A percentile compares a stretch with the other conserved stretches of the same genome.
Evolutionary conservation across 768 basidiomycete species (phyloP).

Genomic region (Clavulina sp.): DNA sequence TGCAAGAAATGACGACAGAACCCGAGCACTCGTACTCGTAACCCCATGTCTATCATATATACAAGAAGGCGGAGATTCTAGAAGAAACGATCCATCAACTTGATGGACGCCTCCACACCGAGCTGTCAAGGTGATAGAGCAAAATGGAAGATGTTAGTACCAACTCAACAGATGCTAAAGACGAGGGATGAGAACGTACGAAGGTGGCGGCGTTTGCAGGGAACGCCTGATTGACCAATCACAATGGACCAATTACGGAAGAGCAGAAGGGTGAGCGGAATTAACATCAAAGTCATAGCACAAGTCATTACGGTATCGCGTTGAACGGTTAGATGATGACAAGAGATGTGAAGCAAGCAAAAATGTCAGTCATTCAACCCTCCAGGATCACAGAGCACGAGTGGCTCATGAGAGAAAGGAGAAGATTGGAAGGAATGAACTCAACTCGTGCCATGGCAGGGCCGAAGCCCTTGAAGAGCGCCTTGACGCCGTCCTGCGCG

Average conservation of each 20-base stretch:
- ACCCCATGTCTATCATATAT: too few species aligned
- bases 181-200: slow-evolving; percentile 48
- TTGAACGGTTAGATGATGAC: too few species aligned
- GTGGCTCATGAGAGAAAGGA: too few species aligned
- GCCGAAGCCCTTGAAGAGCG: slow-evolving; percentile 94
- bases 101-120: slow-evolving; percentile 82
- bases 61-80: too few species aligned
- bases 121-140: slow-evolving; percentile 31
- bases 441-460: slow-evolving; percentile 87
- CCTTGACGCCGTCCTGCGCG: slow-evolving; percentile 66
- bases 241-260: not conserved
- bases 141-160: slow-evolving; percentile 15
- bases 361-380: too few species aligned
- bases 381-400: too few species aligned
- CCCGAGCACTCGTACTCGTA: too few species aligned
- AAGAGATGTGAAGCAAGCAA: not conserved
- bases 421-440: slow-evolving; percentile 8
- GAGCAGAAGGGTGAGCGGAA: not conserved
- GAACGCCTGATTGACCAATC: slow-evolving; percentile 63
- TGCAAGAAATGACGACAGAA: too few species aligned
- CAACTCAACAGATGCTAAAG: slow-evolving; percentile 3
- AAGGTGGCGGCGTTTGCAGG: slow-evolving; percentile 93
- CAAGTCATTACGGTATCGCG: too few species aligned
- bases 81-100: slow-evolving; percentile 55
- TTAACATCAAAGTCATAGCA: too few species aligned